A percentile compares a stretch with the other conserved stretches of the same genome.
Evolutionary conservation across 345 rosid species (phyloP).

Genomic region (Geranium brycei): DNA sequence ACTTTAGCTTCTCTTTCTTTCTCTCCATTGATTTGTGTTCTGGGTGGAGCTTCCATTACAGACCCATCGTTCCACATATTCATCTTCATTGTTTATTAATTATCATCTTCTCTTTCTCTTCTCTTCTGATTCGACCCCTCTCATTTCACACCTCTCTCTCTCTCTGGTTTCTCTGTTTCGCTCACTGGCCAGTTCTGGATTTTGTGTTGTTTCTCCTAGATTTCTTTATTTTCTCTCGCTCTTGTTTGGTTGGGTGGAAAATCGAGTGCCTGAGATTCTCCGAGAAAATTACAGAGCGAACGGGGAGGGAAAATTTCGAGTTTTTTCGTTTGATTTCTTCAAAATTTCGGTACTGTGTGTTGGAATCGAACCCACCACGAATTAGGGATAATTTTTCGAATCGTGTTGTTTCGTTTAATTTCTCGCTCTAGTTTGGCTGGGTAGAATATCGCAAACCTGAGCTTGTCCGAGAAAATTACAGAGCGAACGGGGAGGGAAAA

Average conservation of each 20-base stretch:
- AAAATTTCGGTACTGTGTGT: too few species aligned
- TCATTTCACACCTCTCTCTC: background rate
- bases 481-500: background rate
- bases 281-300: background rate
- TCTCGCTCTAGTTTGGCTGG: too few species aligned
- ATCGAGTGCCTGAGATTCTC: background rate
- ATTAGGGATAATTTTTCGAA: too few species aligned
- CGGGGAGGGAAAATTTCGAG: background rate
- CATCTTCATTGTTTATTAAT: background rate
- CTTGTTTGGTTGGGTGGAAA: background rate
- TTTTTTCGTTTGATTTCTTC: too few species aligned
- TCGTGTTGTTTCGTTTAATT: too few species aligned
- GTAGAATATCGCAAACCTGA: too few species aligned
- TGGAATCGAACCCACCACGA: too few species aligned
- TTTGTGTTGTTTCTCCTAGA: background rate
- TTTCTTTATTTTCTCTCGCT: background rate
- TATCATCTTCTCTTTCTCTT: background rate
- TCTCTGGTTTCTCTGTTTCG: background rate
- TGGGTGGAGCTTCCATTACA: background rate
- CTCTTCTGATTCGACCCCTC: background rate
- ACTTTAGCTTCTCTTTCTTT: background rate
- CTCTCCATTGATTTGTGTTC: background rate
- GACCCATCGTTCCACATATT: background rate
- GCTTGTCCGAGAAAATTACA: too few species aligned
- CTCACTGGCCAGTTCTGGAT: background rate